Conservation (phyloP, 331 rosid genomes). For the Cucumis variabilis region DNA sequence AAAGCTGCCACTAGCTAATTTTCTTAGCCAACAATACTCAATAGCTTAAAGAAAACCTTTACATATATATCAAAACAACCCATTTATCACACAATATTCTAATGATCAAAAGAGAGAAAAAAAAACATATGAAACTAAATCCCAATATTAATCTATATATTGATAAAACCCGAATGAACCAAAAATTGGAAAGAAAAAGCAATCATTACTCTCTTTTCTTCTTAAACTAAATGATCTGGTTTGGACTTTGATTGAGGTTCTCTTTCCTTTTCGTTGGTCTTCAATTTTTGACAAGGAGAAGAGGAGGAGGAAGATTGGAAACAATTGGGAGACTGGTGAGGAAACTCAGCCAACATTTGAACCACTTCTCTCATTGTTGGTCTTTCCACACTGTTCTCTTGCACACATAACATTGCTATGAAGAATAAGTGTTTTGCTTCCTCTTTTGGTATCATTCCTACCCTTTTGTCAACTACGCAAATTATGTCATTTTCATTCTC, state of each 20-base stretch:
- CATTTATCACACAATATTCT: conserved; percentile 21
- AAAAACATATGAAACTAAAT: background rate
- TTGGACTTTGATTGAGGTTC: background rate
- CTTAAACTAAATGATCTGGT: background rate
- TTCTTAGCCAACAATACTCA: background rate
- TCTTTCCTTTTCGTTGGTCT: background rate
- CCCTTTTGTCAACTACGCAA: conserved; percentile 53
- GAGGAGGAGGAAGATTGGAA: conserved; percentile 39
- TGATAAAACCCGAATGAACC: background rate
- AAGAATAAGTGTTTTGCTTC: conserved; percentile 80
- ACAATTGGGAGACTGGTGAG: conserved; percentile 36
- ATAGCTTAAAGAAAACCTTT: background rate
- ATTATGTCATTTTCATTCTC: conserved; percentile 46
- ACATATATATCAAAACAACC: conserved; percentile 25
- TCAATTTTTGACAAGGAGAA: conserved; percentile 5
- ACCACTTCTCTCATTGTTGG: conserved; percentile 95
- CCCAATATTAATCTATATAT: conserved; percentile 1
- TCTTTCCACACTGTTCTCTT: conserved; percentile 79
- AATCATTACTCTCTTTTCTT: background rate
- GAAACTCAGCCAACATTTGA: conserved; percentile 84
- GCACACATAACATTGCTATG: conserved; percentile 67
- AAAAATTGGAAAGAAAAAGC: background rate
- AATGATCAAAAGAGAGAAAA: background rate
- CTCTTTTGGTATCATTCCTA: conserved; percentile 53
- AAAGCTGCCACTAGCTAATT: background rate